Evolutionary conservation across 352 stramenopile species (phyloP), one percentile per base, ranked within the genome.

Genomic region (Nothophytophthora sp.): DNA sequence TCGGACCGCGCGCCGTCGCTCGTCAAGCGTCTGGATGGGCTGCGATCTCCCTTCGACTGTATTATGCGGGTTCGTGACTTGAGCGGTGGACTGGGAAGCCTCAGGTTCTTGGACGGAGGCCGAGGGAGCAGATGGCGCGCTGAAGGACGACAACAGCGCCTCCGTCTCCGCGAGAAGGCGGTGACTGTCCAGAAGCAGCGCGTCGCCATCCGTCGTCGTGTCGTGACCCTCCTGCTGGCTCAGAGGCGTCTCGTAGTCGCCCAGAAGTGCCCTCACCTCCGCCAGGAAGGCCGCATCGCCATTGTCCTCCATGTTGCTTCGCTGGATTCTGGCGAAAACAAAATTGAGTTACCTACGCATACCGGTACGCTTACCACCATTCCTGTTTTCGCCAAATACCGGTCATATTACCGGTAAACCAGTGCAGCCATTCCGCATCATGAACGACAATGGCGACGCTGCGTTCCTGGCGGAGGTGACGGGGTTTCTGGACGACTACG

Each of bases 131-230:
- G 37, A 7, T 30, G 5, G 33, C 47, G 29, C 8, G 37, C 42
- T 37, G 19, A 36, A 37, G 6, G 49, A 37, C n/a, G 49, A 32
- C 4, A 50, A 20, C 16, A 58, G 19, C 2, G 32, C 33, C n/a
- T 52, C 42, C 2, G 42, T 53, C 36, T 60, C 51, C 20, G 29
- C 30, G 37, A 59, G 25, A 37, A 59, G 34, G 11, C 28, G 18
- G 5, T 43, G 18, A 15, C 28, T 50, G 15, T 55, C 38, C 10
- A 36, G 9, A 9, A 51, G 33, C 15, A 49, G 1, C 10, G 15
- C 8, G 38, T 19, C 38, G 22, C 20, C 23, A 30, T 22, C 15
- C 19, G 38, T 8, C 11, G 4, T 22, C 11, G 18, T 11, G 16
- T n/a, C 5, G 15, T 23, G 10, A 18, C 1, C 19, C 12, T 16